Evolutionary conservation across 148 eudicot species (phyloP).

Genomic region (Cornus kousa): DNA sequence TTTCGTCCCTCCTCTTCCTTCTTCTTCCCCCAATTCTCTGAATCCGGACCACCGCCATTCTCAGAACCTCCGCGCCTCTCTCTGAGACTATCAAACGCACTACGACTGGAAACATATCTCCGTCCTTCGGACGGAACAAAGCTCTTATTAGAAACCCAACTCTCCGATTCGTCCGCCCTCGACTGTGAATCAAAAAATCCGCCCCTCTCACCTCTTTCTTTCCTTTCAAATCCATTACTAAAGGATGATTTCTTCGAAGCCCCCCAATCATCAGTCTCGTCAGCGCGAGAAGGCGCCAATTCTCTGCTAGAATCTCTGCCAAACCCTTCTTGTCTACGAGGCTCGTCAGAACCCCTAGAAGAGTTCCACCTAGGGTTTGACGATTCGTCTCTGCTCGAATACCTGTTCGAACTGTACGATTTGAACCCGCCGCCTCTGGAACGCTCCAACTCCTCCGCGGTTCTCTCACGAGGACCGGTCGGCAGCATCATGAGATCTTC

Average conservation of each 20-base stretch:
- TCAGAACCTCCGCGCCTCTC: constrained; percentile 70
- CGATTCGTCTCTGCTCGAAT: constrained; percentile 25
- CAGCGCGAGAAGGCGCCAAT: constrained; percentile 66
- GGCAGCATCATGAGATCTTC: constrained; percentile 61
- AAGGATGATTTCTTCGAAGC: constrained; percentile 49
- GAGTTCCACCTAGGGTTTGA: constrained; percentile 29
- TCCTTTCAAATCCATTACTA: constrained; percentile 34
- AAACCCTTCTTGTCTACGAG: constrained; percentile 26
- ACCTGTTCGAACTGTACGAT: constrained; percentile 28
- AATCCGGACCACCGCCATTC: constrained; percentile 42
- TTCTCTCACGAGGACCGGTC: constrained; percentile 76
- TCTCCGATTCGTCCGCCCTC: constrained; percentile 80
- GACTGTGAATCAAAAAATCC: constrained; percentile 64
- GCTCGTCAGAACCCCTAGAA: constrained; percentile 46
- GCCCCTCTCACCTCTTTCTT: constrained; percentile 64
- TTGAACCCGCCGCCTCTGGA: constrained; percentile 66
- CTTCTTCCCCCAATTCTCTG: constrained; percentile 53
- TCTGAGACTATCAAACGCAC: constrained; percentile 19
- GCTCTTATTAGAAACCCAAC: constrained; percentile 78
- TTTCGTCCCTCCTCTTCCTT: constrained; percentile 47
- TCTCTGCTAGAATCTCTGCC: constrained; percentile 27
- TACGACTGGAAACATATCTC: constrained; percentile 6
- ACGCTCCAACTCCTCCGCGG: constrained; percentile 80
- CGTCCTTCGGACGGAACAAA: constrained; percentile 47
- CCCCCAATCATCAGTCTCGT: constrained; percentile 88